Base-by-base conservation (phyloP, 129 eudicot species). In the Helianthus tuberosus region DNA sequence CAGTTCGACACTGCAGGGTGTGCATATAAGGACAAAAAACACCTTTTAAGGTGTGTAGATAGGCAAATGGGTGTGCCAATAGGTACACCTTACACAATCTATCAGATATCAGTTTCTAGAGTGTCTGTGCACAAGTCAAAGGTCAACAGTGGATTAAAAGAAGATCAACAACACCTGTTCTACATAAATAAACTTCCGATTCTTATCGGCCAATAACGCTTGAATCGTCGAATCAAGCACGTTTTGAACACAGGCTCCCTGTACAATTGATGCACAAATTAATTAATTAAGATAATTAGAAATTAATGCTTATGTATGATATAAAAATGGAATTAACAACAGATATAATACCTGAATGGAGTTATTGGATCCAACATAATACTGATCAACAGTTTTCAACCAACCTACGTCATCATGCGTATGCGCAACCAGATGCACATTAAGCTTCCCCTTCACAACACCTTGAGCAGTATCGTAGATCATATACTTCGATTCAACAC, bases 371-470 rank as follows among this genome's bases (percentile, higher is more conserved):
- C 98, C 98, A 53, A 89, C 94, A 79, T 92, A 92, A 81, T 92
- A 92, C 84, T 92, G 96, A 70, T 92, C 98, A 69, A 89, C 83
- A 29, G 96, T 92, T 76, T 92, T 92, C 83, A 92, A 80, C 98
- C 98, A 92, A 5, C 98, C 98, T 62, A 89, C 98, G 75, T 92
- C 98, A 58, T 92, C 96, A 67, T 92, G 98, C 9, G 96, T 89
- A 53, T 92, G 96, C 62, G 96, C 76, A 0, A 92, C 98, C 83
- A 92, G 51, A 78, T 92, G 98, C 76, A 92, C 98, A 75, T 92
- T 89, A 29, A 92, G 85, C 71, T 92, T 92, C 64, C 83, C 94
- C 13, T 86, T 77, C 49, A 85, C 94, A 51, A 85, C 81, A 0
- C 87, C 85, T 35, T 69, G 79, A 17, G 87, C 77, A 51, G 98